Conservation (phyloP, 2,329 filamentous ascomycete species). For the Talaromyces albobiverticillius region DNA sequence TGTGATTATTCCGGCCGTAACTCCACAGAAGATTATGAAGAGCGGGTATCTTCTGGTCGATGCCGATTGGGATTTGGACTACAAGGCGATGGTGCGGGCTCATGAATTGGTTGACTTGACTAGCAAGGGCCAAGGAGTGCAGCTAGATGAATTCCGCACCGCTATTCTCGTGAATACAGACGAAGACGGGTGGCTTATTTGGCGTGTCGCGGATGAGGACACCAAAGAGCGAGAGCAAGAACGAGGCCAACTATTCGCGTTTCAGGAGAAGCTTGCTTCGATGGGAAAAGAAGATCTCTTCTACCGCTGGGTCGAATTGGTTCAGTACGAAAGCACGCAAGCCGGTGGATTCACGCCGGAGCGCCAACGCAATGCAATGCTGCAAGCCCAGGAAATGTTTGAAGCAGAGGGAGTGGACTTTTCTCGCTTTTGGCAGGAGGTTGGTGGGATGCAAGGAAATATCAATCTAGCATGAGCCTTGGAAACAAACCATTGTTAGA, state of each 20-base stretch:
- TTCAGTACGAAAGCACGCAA: conserved; percentile 79
- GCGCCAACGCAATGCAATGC: conserved; percentile 67
- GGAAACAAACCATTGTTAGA: not conserved
- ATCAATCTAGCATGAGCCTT: conserved; percentile 3
- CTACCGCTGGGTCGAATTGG: conserved; percentile 87
- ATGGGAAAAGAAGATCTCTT: conserved; percentile 87
- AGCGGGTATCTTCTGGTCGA: conserved; percentile 87
- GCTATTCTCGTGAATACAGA: conserved; percentile 68
- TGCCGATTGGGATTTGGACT: conserved; percentile 83
- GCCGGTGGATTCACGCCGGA: conserved; percentile 76
- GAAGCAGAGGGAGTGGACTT: conserved; percentile 74
- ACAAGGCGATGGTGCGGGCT: conserved; percentile 72
- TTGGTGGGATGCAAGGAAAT: conserved; percentile 57
- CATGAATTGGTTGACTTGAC: conserved; percentile 62
- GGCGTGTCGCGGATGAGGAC: conserved; percentile 60
- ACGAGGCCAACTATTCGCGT: conserved; percentile 69
- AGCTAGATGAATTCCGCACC: conserved; percentile 66
- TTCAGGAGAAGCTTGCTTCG: conserved; percentile 70
- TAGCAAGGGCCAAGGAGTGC: conserved; percentile 32
- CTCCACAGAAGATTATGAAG: conserved; percentile 67
- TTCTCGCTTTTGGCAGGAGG: conserved; percentile 71
- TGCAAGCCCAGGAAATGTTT: conserved; percentile 74
- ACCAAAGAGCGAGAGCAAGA: conserved; percentile 37
- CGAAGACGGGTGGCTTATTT: conserved; percentile 68
- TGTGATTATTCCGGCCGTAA: conserved; percentile 66